phyloP scores from a whole-genome alignment of 495 filamentous ascomycete species.

The Lindgomyces ingoldianus region DNA sequence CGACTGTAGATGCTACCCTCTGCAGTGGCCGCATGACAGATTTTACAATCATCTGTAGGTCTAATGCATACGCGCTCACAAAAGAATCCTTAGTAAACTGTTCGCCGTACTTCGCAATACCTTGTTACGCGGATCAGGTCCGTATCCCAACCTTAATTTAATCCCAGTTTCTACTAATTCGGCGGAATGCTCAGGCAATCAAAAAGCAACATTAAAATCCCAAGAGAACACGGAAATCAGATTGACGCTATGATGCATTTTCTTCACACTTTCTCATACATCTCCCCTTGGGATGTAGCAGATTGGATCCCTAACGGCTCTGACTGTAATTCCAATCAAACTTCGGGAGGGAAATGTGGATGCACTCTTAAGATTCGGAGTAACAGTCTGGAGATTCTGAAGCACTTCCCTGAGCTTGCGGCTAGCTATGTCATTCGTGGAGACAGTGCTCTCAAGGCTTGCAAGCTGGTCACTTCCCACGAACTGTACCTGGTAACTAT shows the following conservation, averaged over 20 bases:
- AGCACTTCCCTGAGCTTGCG: background rate
- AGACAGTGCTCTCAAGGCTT: constrained; percentile 3
- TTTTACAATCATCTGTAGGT: background rate
- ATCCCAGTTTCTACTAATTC: too few species aligned
- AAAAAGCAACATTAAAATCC: background rate
- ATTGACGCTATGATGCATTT: background rate
- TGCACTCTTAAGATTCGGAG: constrained; percentile 4
- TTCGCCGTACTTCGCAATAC: background rate
- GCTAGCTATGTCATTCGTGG: background rate
- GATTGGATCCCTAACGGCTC: background rate
- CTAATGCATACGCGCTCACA: background rate
- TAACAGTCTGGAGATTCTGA: background rate
- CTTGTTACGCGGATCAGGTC: background rate
- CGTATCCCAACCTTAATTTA: background rate
- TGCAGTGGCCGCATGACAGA: background rate
- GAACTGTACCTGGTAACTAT: constrained; percentile 2
- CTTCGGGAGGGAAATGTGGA: background rate
- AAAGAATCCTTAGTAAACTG: background rate
- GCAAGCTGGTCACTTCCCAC: constrained; percentile 10
- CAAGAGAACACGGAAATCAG: background rate
- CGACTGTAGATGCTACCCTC: background rate
- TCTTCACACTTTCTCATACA: background rate
- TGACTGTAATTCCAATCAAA: background rate
- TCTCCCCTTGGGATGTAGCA: background rate
- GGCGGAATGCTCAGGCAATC: background rate